Base-by-base conservation (phyloP, 345 rosid genomes). In the Populus ilicifolia region DNA sequence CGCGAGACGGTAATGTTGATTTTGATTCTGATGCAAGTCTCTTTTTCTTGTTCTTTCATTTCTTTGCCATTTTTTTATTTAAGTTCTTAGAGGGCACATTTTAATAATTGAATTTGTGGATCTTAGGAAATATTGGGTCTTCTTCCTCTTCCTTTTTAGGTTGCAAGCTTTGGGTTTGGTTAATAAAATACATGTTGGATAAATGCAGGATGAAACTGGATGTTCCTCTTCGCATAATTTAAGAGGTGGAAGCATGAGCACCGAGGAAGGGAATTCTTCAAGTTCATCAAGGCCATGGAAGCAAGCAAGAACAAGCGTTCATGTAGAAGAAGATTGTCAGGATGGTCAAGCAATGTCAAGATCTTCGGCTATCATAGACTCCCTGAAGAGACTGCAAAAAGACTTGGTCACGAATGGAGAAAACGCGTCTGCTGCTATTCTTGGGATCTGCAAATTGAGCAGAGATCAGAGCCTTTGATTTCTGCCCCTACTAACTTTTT, bases 151-250 rank as follows among this genome's bases (percentile, higher is more conserved):
- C 35, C 38, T 10, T 36, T 27, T 10, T 0, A 38, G 46, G 7
- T 10, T 17, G 1, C 29, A 33, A 30, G 2, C 23, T 44, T 41
- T 29, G 43, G 18, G 20, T 30, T 13, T 21, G 20, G 23, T 67
- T 35, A 25, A 30, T 48, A 13, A 5, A 20, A 14, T 20, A 11
- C 33, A 29, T 5, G 7, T 29, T 21, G 29, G 18, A 4, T 18
- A 52, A 81, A 75, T 80, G 86, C 85, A 90, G 94, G 90, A 87
- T 67, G 91, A 89, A 63, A 83, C 84, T 43, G 92, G 85, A 63
- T 81, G 84, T 71, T 84, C 85, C n/a, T 89, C 89, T 25, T 84
- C 77, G 67, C 87, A 10, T 67, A 11, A 10, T 18, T 36, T 11
- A 30, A 81, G 67, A 25, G 67, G 61, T 12, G 30, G 76, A 2